Evolutionary conservation across 495 filamentous ascomycete genomes (phyloP).

Genomic region (Friedmanniomyces simplex): DNA sequence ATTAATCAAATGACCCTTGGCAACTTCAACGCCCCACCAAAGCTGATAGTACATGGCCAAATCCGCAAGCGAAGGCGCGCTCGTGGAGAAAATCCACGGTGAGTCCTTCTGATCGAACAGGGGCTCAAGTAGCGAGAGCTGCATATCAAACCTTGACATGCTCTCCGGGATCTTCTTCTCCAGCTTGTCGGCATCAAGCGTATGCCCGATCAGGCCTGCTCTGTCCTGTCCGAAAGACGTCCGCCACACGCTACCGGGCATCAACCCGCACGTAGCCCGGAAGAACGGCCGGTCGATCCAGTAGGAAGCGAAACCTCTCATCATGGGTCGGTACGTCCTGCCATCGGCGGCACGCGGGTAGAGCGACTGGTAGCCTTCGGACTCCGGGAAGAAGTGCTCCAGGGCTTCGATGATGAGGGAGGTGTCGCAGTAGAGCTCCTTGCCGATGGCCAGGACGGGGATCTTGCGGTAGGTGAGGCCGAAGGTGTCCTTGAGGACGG

Average conservation of each 20-base stretch:
- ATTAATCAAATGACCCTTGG: slow-evolving; percentile 21
- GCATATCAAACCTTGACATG: slow-evolving; percentile 25
- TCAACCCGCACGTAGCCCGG: slow-evolving; percentile 27
- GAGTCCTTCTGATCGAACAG: slow-evolving; percentile 10
- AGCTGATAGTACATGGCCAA: slow-evolving; percentile 27
- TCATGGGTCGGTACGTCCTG: slow-evolving; percentile 14
- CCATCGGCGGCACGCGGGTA: slow-evolving; percentile 17
- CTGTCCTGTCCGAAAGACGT: slow-evolving; percentile 26
- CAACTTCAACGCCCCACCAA: slow-evolving; percentile 27
- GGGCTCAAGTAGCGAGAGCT: slow-evolving; percentile 28
- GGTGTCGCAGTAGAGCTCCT: slow-evolving; percentile 30
- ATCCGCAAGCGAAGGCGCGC: slow-evolving; percentile 23
- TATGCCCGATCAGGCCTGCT: slow-evolving; percentile 26
- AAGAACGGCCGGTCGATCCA: slow-evolving; percentile 26
- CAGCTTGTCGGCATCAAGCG: slow-evolving; percentile 26
- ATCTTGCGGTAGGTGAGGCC: slow-evolving; percentile 28
- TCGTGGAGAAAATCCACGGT: slow-evolving; percentile 24
- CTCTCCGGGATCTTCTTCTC: slow-evolving; percentile 25
- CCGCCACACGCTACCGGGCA: slow-evolving; percentile 27
- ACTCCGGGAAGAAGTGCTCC: slow-evolving; percentile 25
- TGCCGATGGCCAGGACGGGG: slow-evolving; percentile 26
- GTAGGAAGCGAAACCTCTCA: slow-evolving; percentile 19
- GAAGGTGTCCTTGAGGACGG: slow-evolving; percentile 23
- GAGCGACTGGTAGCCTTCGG: slow-evolving; percentile 17
- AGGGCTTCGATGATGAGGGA: slow-evolving; percentile 28